phyloP scores from a whole-genome alignment of 495 filamentous ascomycete species.

The Immersiella caudata region DNA sequence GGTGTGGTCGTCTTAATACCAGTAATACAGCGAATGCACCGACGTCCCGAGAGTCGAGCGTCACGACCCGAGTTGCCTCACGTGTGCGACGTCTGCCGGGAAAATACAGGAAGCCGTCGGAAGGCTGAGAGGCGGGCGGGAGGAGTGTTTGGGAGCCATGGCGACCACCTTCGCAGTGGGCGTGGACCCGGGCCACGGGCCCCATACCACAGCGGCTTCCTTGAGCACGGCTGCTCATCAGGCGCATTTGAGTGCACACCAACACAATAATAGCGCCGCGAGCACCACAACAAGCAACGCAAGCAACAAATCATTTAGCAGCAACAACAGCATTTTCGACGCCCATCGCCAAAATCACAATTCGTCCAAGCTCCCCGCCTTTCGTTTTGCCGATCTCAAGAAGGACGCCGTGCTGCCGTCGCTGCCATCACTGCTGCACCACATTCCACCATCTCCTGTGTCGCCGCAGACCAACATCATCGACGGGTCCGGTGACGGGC shows the following conservation, averaged over 20 bases:
- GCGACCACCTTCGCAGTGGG: constrained; percentile 27
- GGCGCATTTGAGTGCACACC: constrained; percentile 24
- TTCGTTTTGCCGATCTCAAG: constrained; percentile 52
- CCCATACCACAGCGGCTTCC: constrained; percentile 22
- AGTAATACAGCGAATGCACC: constrained; percentile 15
- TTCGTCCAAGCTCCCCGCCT: constrained; percentile 54
- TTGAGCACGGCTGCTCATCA: constrained; percentile 20
- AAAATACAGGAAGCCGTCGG: constrained; percentile 12
- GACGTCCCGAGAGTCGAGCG: constrained; percentile 10
- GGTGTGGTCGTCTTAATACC: constrained; percentile 2
- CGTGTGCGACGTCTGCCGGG: constrained; percentile 15
- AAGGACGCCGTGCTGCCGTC: constrained; percentile 43
- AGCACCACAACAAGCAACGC: constrained; percentile 23
- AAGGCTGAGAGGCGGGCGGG: background rate
- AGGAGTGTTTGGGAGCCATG: constrained; percentile 15
- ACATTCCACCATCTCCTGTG: constrained; percentile 46
- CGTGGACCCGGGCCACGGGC: constrained; percentile 25
- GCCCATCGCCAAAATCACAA: constrained; percentile 53
- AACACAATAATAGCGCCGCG: constrained; percentile 21
- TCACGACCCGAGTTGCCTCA: constrained; percentile 11
- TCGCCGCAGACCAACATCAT: constrained; percentile 32
- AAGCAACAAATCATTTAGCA: constrained; percentile 22
- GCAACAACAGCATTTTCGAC: constrained; percentile 41
- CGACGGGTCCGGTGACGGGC: constrained; percentile 36
- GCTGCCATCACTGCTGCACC: constrained; percentile 43